phyloP scores from a whole-genome alignment of 164 flowering plant species.

The Chimonanthus salicifolius region DNA sequence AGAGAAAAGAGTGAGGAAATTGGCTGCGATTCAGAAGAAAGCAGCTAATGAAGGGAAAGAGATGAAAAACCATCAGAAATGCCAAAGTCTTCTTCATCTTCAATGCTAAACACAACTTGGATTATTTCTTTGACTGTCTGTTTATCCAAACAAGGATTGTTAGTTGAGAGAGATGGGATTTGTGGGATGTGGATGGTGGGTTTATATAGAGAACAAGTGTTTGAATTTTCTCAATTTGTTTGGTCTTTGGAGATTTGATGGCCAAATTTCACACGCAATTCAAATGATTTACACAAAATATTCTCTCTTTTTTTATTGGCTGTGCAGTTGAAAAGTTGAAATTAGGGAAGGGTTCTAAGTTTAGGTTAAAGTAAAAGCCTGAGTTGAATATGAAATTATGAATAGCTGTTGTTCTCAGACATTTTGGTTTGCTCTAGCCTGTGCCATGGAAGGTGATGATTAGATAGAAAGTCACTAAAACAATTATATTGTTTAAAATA shows the following conservation, averaged over 20 bases:
- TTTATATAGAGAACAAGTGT: background rate
- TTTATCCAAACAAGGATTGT: background rate
- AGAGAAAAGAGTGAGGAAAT: too few relatives aligned
- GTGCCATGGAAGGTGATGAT: too few relatives aligned
- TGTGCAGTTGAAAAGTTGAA: too few relatives aligned
- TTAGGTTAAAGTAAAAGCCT: too few relatives aligned
- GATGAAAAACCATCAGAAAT: background rate
- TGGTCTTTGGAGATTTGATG: background rate
- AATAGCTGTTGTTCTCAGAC: too few relatives aligned
- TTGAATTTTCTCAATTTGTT: background rate
- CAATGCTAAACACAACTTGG: background rate
- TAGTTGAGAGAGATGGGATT: background rate
- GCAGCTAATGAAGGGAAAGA: background rate
- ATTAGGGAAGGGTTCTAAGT: too few relatives aligned
- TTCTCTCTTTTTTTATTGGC: too few relatives aligned
- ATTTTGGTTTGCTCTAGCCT: too few relatives aligned
- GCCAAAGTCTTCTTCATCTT: constrained; percentile 2
- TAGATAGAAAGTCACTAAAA: too few relatives aligned
- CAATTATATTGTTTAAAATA: too few relatives aligned
- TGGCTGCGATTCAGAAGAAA: background rate
- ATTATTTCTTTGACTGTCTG: background rate
- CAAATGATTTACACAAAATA: background rate
- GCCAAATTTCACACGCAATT: background rate
- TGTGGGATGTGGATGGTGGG: background rate
- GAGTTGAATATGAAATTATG: too few relatives aligned